These are phyloP conservation scores for Limnomonas spitsbergensis DNA, from an alignment of 139 green algal species.

Conservation along the genomic window DNA sequence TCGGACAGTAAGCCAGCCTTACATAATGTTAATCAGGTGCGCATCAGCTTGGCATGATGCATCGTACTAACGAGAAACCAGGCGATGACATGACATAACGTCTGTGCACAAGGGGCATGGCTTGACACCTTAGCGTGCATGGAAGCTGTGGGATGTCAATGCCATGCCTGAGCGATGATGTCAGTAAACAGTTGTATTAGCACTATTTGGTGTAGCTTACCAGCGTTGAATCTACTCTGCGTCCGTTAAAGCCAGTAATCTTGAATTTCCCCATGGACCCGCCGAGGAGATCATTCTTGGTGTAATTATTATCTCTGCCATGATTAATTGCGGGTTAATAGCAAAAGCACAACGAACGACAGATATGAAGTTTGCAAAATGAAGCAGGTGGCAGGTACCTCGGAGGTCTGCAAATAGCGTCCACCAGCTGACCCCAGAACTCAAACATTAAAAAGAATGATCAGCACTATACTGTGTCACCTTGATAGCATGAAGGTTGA, in stretches of 20 bases:
- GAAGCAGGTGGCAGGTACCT: slow-evolving; percentile 36
- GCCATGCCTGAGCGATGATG: too few relatives aligned
- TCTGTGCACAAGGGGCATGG: neutral
- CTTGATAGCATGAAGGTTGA: neutral
- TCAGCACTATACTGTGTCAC: neutral
- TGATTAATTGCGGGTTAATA: neutral
- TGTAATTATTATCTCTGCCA: slow-evolving; percentile 57
- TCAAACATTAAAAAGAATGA: slow-evolving; percentile 10
- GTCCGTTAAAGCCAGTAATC: slow-evolving; percentile 38
- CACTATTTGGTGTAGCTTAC: too few relatives aligned
- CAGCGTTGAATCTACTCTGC: slow-evolving; percentile 55
- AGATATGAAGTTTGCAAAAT: neutral
- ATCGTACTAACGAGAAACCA: neutral
- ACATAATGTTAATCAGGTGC: too few relatives aligned
- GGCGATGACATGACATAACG: neutral
- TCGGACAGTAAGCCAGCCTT: too few relatives aligned
- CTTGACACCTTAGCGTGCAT: too few relatives aligned
- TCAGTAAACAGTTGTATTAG: too few relatives aligned
- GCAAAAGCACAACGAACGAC: neutral
- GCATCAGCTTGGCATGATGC: neutral
- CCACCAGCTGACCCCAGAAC: slow-evolving; percentile 77
- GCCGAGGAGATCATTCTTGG: slow-evolving; percentile 56
- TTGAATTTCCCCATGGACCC: slow-evolving; percentile 45
- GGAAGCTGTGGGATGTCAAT: too few relatives aligned
- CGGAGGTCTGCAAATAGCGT: slow-evolving; percentile 79